Evolutionary conservation across 768 basidiomycete species (phyloP), one percentile per base, ranked within the genome.

Genomic region (Leccinum arenicola): DNA sequence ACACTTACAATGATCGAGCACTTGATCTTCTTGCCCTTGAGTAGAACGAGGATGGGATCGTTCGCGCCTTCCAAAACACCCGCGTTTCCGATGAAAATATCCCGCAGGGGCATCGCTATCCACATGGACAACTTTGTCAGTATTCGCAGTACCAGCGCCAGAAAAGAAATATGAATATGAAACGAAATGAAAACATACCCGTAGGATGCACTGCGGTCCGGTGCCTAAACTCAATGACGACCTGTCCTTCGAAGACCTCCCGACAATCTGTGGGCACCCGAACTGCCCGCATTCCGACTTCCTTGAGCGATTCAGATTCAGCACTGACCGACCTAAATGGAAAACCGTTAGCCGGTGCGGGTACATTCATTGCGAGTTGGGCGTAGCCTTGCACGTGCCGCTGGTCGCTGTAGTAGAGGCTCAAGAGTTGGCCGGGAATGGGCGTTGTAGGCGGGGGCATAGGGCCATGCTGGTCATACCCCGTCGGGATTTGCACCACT

Each of bases 361-460:
- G 51, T 5, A 35, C 50, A 6, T 49, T 17, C 2, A 8, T 0
- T 2, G 50, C 52, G 33, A 48, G 11, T 2, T 27, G 2, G 5
- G 10, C 1, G 15, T 27, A 5, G 11, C 12, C 36, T 29, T 29
- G 43, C 52, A 35, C 8, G 11, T 55, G 61, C n/a, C 25, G n/a
- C 19, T 12, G 27, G 3, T 49, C 19, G 17, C 2, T 14, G 43
- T 65, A 48, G 4, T 45, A 8, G 0, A 6, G 14, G 0, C 14
- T 36, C 43, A 62, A 43, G 6, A 67, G 50, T n/a, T 67, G 49
- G 14, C 40, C 40, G 0, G 67, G 64, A 15, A 25, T 56, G 38
- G 6, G 33, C 11, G 3, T 51, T 1, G 60, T 55, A 3, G n/a
- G 8, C 4, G 36, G 1, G 2, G 61, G 57, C 2, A 59, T 11